Base-by-base conservation (phyloP, 192 early-diverging fungal genomes). In the Diversispora epigaea region DNA sequence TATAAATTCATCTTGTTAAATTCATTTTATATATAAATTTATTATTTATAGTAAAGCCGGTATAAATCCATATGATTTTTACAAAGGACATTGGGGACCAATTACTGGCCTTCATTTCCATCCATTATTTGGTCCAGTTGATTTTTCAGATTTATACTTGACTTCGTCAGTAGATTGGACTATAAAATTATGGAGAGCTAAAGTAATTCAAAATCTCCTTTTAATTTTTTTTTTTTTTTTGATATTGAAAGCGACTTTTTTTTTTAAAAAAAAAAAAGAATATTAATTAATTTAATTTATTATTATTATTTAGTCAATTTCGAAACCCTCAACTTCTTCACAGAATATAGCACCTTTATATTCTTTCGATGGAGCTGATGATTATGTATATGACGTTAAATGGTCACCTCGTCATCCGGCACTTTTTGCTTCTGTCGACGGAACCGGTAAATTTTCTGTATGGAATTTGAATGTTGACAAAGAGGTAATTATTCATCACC, bases 371-470 rank as follows among this genome's bases (percentile, higher is more conserved):
- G 87, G 91, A 25, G 87, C 93, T 9, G 92, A 96, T 77, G 97
- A 99, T 83, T 98, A 97, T 80, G 96, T 99, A 21, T 96, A 93
- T 79, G 98, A 99, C 80, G 97, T 94, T 12, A 91, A 92, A 79
- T 99, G 98, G 98, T 96, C 94, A 19, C 97, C 98, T 3, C 83
- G 86, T n/a, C 96, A 98, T 78, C 98, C 98, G 7, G 89, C 96
- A 0, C 73, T 99, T 44, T 98, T 99, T 86, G 96, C 89, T 17
- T 87, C 90, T 2, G 95, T 94, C 3, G 96, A 98, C 77, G 98
- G 95, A 8, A 89, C 84, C 0, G 98, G 97, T 7, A 87, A 88
- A 68, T 89, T 99, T 81, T 90, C 93, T 73, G 77, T 99, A 58
- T 98, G 94, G 92, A 94, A 99, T 79, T 80, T 99, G 76, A 99